A percentile compares a stretch with the other conserved stretches of the same genome.
Conservation (phyloP, 805 yeast genomes). For the Wickerhamomyces canadensis region DNA sequence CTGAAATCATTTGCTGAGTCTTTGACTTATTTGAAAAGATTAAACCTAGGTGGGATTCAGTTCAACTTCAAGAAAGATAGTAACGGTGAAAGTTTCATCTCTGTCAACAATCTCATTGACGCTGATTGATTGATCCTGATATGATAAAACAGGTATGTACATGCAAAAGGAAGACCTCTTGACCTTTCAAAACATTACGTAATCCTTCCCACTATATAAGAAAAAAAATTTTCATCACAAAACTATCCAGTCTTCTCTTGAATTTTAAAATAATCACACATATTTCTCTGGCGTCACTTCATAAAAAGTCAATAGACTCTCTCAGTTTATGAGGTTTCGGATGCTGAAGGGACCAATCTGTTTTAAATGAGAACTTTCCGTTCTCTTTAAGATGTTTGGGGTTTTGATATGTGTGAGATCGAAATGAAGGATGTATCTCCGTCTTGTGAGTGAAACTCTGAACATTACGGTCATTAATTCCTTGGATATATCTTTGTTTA, state of each 20-base stretch:
- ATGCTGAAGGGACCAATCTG: not conserved
- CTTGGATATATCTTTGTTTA: not conserved
- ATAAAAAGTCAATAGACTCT: too few species aligned
- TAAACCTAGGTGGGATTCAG: conserved; percentile 25
- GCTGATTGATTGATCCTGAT: too few species aligned
- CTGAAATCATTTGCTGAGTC: conserved; percentile 10
- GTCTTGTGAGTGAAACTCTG: conserved; percentile 1
- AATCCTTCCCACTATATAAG: too few species aligned
- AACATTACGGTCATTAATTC: conserved; percentile 1
- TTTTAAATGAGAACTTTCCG: not conserved
- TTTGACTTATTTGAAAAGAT: conserved; percentile 13
- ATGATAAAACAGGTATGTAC: too few species aligned
- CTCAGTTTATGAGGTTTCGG: not conserved
- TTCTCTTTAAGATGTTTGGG: not conserved
- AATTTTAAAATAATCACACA: not conserved
- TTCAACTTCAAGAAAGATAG: conserved; percentile 9
- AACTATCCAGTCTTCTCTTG: not conserved
- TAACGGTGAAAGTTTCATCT: not conserved
- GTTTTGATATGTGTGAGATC: not conserved
- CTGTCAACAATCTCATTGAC: not conserved
- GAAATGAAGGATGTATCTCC: conserved; percentile 1
- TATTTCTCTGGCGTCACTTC: conserved; percentile 2
- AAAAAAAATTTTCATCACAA: not conserved
- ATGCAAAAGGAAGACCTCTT: too few species aligned
- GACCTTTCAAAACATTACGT: too few species aligned